Conservation (phyloP, 805 yeast genomes). For the Torulaspora gathmanii region DNA sequence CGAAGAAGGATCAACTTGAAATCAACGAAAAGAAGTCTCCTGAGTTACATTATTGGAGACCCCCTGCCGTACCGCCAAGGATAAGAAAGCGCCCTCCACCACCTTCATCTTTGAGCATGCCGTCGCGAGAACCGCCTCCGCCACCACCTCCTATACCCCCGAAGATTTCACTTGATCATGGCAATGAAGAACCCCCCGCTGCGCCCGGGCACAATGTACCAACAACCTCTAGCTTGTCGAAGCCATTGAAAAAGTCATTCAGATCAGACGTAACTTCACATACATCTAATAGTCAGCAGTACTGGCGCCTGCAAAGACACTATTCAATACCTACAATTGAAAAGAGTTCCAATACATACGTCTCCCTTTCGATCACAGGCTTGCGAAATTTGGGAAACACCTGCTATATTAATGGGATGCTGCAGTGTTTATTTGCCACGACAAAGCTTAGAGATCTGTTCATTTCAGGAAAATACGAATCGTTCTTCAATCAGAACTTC, state of each 20-base stretch:
- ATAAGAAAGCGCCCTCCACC: conserved; percentile 29
- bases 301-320: conserved; percentile 3
- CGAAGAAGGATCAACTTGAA: not conserved
- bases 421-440: conserved; percentile 64
- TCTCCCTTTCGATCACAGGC: conserved; percentile 52
- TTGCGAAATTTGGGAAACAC: conserved; percentile 65
- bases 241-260: not conserved
- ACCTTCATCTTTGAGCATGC: conserved; percentile 29
- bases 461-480: conserved; percentile 41
- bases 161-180: conserved; percentile 3
- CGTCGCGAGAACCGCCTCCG: conserved; percentile 18
- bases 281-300: not conserved
- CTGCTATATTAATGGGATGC: conserved; percentile 69
- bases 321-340: conserved; percentile 39
- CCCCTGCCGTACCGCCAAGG: conserved; percentile 27
- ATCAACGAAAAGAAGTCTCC: conserved; percentile 2
- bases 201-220: not conserved
- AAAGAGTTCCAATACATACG: conserved; percentile 37
- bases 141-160: conserved; percentile 23
- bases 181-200: not conserved
- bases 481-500: conserved; percentile 38
- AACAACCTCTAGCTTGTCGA: not conserved
- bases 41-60: conserved; percentile 19
- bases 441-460: conserved; percentile 47
- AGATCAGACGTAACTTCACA: not conserved